Conservation (phyloP, 352 stramenopile species). For the Lagenidium giganteum region DNA sequence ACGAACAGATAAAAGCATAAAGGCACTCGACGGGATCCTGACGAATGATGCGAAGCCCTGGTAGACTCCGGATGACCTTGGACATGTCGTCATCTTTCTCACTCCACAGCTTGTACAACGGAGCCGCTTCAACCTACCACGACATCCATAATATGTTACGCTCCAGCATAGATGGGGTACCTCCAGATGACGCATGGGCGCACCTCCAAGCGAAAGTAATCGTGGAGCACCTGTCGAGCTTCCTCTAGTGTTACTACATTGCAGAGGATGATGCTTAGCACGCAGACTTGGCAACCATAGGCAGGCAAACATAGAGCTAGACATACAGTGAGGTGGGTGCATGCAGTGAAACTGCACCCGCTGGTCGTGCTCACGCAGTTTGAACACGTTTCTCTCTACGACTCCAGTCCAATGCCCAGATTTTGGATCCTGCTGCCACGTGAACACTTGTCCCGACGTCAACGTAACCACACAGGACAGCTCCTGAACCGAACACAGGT, state of each 20-base stretch:
- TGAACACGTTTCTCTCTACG: constrained; percentile 13
- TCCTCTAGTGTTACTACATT: constrained; percentile 3
- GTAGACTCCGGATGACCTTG: constrained; percentile 59
- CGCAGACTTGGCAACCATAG: too few species aligned
- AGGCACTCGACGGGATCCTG: constrained; percentile 93
- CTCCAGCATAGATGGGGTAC: too few species aligned
- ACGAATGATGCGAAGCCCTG: constrained; percentile 79
- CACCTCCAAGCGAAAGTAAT: constrained; percentile 23
- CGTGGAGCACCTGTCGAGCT: constrained; percentile 1
- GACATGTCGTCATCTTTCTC: constrained; percentile 38
- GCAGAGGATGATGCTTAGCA: too few species aligned
- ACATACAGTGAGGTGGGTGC: constrained; percentile 14
- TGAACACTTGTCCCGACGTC: constrained; percentile 24
- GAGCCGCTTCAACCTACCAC: constrained; percentile 21
- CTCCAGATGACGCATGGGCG: background rate
- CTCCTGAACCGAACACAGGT: constrained; percentile 12
- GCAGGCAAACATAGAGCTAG: background rate
- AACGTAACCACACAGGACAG: constrained; percentile 21
- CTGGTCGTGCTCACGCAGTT: constrained; percentile 13
- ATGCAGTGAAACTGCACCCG: constrained; percentile 16
- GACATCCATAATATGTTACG: background rate
- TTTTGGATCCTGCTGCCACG: constrained; percentile 15
- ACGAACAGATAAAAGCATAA: constrained; percentile 94
- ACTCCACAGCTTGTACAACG: constrained; percentile 44
- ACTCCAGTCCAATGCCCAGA: constrained; percentile 14